Evolutionary conservation across 768 basidiomycete species (phyloP), one percentile per base, ranked within the genome.

Genomic region (Rhizopogon sp.): DNA sequence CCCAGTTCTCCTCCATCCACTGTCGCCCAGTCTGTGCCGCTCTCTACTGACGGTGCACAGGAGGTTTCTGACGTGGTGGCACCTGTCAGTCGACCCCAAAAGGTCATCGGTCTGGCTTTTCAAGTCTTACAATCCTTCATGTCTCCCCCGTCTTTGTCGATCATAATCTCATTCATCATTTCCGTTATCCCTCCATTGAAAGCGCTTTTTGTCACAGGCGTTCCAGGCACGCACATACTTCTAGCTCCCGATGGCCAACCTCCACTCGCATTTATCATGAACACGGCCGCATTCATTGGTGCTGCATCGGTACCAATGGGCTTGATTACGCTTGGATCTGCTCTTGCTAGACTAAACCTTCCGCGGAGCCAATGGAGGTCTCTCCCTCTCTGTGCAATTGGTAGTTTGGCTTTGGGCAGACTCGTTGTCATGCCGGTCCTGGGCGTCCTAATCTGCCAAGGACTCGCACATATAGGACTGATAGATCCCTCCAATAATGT

Each of bases 171-270:
- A 0, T 77, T 88, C 52, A 72, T 79, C 45, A 78, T 85, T 56
- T 76, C 85, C 1, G 70, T 87, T 20, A 64, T 85, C 1, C 76
- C 78, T 2, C 69, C 72, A 8, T 74, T 88, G 55, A 87, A 87
- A 58, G 82, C 77, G 0, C 72, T 88, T 3, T 87, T 88, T 58
- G 71, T 84, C 2, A 50, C 70, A 3, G 62, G 61, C 11, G 72
- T 82, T 3, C 68, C 75, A 1, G 73, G 74, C 1, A 69, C 73
- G 1, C 58, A 69, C 37, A 82, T 79, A 52, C 75, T 76, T 3
- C 43, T 70, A 22, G 82, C 83, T 0, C 87, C 87, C 0, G 87
- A 88, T 58, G 85, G 85, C 0, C 74, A 79, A 56, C 85, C 87
- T 1, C 86, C 86, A 0, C 79, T 88, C 16, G 76, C 81, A 0